Percentiles rank a stretch among this genome's conserved stretches.
Conservation (phyloP, 768 basidiomycete genomes). For the Trametes gibbosa region DNA sequence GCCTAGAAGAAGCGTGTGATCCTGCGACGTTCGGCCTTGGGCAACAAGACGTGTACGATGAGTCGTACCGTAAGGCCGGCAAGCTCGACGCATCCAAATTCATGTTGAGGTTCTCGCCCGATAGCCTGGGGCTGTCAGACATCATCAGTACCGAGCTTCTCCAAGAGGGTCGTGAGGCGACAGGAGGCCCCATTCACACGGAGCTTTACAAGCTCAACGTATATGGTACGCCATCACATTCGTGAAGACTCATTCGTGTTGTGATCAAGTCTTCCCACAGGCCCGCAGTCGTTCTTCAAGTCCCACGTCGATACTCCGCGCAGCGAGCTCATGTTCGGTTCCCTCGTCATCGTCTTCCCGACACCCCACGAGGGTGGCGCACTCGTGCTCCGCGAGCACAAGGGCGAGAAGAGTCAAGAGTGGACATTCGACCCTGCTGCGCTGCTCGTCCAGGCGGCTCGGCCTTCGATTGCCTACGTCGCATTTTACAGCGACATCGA, state of each 20-base stretch:
- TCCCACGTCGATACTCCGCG: constrained; percentile 49
- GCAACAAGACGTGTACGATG: constrained; percentile 40
- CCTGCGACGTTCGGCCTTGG: constrained; percentile 41
- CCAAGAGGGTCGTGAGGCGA: constrained; percentile 17
- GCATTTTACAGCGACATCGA: constrained; percentile 46
- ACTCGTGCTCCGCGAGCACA: constrained; percentile 32
- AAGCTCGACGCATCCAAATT: constrained; percentile 41
- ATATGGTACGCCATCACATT: constrained; percentile 34
- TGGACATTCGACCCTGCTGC: constrained; percentile 39
- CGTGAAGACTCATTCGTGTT: background rate
- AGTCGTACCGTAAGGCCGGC: constrained; percentile 43
- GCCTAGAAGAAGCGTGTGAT: constrained; percentile 35
- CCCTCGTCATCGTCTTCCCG: constrained; percentile 51
- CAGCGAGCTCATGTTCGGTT: constrained; percentile 45
- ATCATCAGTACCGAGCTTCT: constrained; percentile 26
- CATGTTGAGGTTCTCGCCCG: constrained; percentile 31
- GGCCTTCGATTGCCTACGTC: constrained; percentile 33
- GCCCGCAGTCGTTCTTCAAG: constrained; percentile 47
- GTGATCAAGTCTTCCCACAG: constrained; percentile 4
- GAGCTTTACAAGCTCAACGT: constrained; percentile 49
- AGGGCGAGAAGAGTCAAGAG: constrained; percentile 18
- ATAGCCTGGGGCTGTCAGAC: constrained; percentile 29
- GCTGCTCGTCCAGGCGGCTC: constrained; percentile 12
- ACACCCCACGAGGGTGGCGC: constrained; percentile 44
- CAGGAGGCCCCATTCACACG: constrained; percentile 21